phyloP scores from a whole-genome alignment of 768 basidiomycete species.

The Lactarius deliciosus region DNA sequence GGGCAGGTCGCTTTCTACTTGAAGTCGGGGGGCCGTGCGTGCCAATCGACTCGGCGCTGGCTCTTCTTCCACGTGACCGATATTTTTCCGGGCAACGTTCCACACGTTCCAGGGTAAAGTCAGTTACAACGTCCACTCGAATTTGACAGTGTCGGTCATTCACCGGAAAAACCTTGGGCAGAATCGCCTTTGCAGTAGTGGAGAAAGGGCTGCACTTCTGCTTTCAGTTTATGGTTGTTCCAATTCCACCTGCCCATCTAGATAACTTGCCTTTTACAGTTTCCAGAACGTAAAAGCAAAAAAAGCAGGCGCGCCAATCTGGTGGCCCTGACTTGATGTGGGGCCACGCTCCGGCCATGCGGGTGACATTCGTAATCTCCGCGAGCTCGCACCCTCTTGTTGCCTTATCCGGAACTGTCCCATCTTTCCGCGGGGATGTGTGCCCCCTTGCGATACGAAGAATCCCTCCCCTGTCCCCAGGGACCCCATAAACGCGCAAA shows the following conservation, averaged over 20 bases:
- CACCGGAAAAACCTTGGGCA: slow-evolving; percentile 10
- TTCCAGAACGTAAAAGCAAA: background rate
- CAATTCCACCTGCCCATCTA: background rate
- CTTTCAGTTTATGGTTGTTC: slow-evolving; percentile 11
- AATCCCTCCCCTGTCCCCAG: background rate
- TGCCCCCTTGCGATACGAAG: background rate
- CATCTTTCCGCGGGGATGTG: slow-evolving; percentile 20
- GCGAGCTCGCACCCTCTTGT: slow-evolving; percentile 20
- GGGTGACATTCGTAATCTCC: slow-evolving; percentile 28
- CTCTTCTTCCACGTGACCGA: slow-evolving; percentile 12
- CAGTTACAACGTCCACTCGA: background rate
- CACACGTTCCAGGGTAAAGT: slow-evolving; percentile 3
- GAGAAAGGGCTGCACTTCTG: background rate
- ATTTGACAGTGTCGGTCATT: background rate
- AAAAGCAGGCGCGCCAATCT: slow-evolving; percentile 1
- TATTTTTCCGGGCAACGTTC: slow-evolving; percentile 18
- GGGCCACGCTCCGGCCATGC: slow-evolving; percentile 24
- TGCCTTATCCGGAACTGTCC: background rate
- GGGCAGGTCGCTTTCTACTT: background rate
- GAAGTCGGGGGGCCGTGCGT: slow-evolving; percentile 1
- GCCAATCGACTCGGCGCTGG: background rate
- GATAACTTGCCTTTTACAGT: slow-evolving; percentile 17
- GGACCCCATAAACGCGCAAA: background rate
- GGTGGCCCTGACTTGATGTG: slow-evolving; percentile 2
- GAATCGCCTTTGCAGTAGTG: background rate